Conservation (phyloP, 352 stramenopile genomes). For the Phytopythium chamaehyphon region DNA sequence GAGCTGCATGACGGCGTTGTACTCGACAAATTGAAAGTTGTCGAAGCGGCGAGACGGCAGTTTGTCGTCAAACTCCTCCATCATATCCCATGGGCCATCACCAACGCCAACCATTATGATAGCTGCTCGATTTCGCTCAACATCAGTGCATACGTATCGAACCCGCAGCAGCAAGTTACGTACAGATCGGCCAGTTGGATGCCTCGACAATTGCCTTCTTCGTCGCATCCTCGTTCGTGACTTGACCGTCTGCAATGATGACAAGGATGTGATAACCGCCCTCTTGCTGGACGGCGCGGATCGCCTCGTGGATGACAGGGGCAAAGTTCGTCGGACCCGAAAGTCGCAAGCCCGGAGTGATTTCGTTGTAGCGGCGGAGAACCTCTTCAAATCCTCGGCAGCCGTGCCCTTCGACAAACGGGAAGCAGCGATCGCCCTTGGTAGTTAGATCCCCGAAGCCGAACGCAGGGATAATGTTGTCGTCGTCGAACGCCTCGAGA, state of each 20-base stretch:
- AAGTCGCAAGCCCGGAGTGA: constrained; percentile 50
- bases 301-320: constrained; percentile 50
- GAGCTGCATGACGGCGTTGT: constrained; percentile 55
- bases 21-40: constrained; percentile 80
- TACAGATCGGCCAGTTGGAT: constrained; percentile 69
- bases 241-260: constrained; percentile 73
- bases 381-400: constrained; percentile 56
- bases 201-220: constrained; percentile 56
- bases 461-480: constrained; percentile 72
- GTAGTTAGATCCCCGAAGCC: constrained; percentile 62
- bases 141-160: not conserved
- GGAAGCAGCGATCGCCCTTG: constrained; percentile 40
- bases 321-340: constrained; percentile 25
- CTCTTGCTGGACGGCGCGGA: constrained; percentile 33
- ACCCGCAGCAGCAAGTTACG: constrained; percentile 5
- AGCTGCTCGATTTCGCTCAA: constrained; percentile 6
- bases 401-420: constrained; percentile 23
- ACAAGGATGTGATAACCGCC: constrained; percentile 76
- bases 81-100: constrained; percentile 77
- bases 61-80: constrained; percentile 71
- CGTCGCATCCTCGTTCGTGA: constrained; percentile 65
- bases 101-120: constrained; percentile 68
- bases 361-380: constrained; percentile 50
- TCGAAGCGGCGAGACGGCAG: constrained; percentile 57
- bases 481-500: constrained; percentile 71